Conservation (phyloP, 2,329 filamentous ascomycete species). For the Colletotrichum sp. region DNA sequence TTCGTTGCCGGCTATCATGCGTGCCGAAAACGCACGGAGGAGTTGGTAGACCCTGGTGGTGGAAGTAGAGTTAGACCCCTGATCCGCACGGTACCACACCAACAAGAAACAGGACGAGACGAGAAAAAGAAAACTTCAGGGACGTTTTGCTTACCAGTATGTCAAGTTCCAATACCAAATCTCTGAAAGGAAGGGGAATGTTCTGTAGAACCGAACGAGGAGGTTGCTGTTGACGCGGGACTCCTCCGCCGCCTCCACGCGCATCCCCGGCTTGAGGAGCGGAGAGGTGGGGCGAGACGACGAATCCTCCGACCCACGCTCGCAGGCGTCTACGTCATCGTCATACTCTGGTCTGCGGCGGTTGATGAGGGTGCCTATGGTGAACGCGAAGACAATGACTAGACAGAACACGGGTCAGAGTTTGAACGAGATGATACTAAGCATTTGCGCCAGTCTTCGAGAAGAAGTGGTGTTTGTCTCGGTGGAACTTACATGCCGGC, state of each 20-base stretch:
- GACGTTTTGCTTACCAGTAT: slow-evolving; percentile 30
- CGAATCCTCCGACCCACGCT: slow-evolving; percentile 17
- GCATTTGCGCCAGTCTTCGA: background rate
- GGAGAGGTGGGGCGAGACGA: slow-evolving; percentile 3
- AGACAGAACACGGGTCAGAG: background rate
- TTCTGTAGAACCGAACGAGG: slow-evolving; percentile 30
- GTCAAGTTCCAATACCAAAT: slow-evolving; percentile 43
- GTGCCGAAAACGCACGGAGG: slow-evolving; percentile 46
- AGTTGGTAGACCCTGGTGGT: slow-evolving; percentile 45
- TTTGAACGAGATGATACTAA: background rate
- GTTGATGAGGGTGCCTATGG: slow-evolving; percentile 21
- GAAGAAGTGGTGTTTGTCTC: background rate
- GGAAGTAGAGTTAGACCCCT: background rate
- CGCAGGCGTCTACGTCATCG: slow-evolving; percentile 10
- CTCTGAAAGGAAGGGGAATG: slow-evolving; percentile 37
- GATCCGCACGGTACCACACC: background rate
- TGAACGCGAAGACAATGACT: slow-evolving; percentile 21
- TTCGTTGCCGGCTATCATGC: slow-evolving; percentile 42
- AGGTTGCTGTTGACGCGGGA: slow-evolving; percentile 20
- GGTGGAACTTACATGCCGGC: slow-evolving; percentile 12
- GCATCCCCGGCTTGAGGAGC: slow-evolving; percentile 16
- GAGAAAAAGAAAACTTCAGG: background rate
- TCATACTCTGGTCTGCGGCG: slow-evolving; percentile 4
- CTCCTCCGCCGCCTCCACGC: background rate
- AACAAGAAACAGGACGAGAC: background rate